Percentiles rank a stretch among this genome's conserved stretches.
These are phyloP conservation scores for Entonaema liquescens DNA, from an alignment of 495 filamentous ascomycete genomes.

Conservation along the genomic window DNA sequence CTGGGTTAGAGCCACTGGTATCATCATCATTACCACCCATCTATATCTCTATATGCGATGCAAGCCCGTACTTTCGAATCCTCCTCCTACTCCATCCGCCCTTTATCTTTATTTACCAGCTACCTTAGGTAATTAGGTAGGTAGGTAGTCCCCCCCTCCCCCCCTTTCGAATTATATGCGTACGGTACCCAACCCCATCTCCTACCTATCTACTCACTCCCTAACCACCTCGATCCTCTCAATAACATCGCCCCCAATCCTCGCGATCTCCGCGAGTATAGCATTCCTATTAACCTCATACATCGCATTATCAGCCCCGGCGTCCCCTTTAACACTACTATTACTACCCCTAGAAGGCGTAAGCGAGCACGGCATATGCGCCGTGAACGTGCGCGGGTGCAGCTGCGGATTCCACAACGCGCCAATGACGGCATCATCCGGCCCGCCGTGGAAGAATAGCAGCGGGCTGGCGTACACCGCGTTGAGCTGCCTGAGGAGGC, in stretches of 20 bases:
- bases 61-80: too few relatives aligned
- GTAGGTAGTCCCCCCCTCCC: neutral
- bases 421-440: conserved; percentile 67
- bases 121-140: too few relatives aligned
- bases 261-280: conserved; percentile 82
- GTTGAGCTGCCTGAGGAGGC: conserved; percentile 69
- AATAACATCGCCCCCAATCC: conserved; percentile 70
- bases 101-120: too few relatives aligned
- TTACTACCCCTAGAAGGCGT: conserved; percentile 55
- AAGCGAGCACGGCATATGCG: conserved; percentile 75
- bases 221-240: conserved; percentile 58
- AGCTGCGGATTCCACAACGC: conserved; percentile 84
- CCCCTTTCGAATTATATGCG: too few relatives aligned
- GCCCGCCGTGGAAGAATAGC: conserved; percentile 75
- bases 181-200: too few relatives aligned
- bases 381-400: conserved; percentile 65
- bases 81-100: too few relatives aligned
- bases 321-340: conserved; percentile 18
- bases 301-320: conserved; percentile 29
- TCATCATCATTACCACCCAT: neutral
- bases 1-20: too few relatives aligned
- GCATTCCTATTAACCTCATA: conserved; percentile 75
- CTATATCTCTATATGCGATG: neutral
- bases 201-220: too few relatives aligned
- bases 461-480: conserved; percentile 67